Percentiles rank a stretch among this genome's conserved stretches.
phyloP scores from a whole-genome alignment of 495 filamentous ascomycete species.

The Daldinia caldariorum region DNA sequence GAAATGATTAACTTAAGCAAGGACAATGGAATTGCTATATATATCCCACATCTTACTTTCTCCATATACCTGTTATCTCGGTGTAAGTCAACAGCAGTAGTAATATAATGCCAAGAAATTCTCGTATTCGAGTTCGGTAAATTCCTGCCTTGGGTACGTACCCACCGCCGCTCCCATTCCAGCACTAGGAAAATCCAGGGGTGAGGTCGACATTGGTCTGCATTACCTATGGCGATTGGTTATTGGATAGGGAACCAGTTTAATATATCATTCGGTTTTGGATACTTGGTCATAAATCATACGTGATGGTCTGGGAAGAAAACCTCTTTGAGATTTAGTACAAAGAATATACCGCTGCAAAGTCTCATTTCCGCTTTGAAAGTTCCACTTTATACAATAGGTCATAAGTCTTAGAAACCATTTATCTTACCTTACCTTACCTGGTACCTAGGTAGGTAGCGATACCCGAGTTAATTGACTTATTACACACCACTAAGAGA shows the following conservation, averaged over 20 bases:
- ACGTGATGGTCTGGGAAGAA: not conserved
- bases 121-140: slow-evolving; percentile 5
- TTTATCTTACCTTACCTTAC: too few species aligned
- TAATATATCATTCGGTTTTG: not conserved
- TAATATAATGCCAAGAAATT: slow-evolving; percentile 6
- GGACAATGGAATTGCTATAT: not conserved
- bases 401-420: too few species aligned
- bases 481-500: too few species aligned
- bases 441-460: too few species aligned
- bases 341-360: too few species aligned
- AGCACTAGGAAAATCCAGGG: not conserved
- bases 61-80: too few species aligned
- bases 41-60: not conserved
- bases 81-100: not conserved
- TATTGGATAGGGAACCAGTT: not conserved
- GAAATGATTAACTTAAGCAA: not conserved
- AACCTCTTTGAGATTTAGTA: too few species aligned
- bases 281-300: not conserved
- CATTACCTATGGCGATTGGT: not conserved
- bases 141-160: not conserved
- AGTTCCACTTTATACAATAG: too few species aligned
- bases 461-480: too few species aligned
- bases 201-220: not conserved
- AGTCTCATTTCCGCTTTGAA: too few species aligned
- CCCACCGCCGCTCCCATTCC: not conserved